Percentiles rank a stretch among this genome's conserved stretches.
phyloP scores from a whole-genome alignment of 768 basidiomycete species.

The Russula ochroleuca region DNA sequence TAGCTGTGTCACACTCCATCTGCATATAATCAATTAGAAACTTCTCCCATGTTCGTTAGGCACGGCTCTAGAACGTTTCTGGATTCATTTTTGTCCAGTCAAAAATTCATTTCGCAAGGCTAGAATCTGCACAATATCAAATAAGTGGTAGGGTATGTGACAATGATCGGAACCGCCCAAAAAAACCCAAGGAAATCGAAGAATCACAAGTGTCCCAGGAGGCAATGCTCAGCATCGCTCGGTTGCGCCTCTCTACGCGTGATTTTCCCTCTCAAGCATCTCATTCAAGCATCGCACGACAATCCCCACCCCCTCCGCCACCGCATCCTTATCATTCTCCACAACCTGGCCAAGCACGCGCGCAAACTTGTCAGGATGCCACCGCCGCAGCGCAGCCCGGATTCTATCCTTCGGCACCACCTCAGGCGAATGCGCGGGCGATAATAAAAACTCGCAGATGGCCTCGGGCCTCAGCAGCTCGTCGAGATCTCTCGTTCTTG shows the following conservation, averaged over 20 bases:
- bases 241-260: neutral
- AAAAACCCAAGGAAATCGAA: neutral
- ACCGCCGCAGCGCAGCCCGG: constrained; percentile 61
- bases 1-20: constrained; percentile 15
- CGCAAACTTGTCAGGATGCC: constrained; percentile 79
- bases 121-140: constrained; percentile 11
- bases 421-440: constrained; percentile 53
- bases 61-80: neutral
- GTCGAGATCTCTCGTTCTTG: constrained; percentile 25
- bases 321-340: constrained; percentile 47
- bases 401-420: constrained; percentile 62
- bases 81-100: neutral
- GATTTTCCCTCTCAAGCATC: constrained; percentile 22
- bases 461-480: constrained; percentile 52
- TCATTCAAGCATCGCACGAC: constrained; percentile 47
- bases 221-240: constrained; percentile 16
- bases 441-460: constrained; percentile 58
- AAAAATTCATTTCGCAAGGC: constrained; percentile 7
- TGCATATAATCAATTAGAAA: constrained; percentile 8
- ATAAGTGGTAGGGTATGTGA: constrained; percentile 5
- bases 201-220: constrained; percentile 6
- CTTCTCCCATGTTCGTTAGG: neutral
- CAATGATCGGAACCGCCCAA: neutral
- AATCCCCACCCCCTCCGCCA: constrained; percentile 61
- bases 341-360: constrained; percentile 50